Base-by-base conservation (phyloP, 75 land plant species). In the Sequoia sempervirens region DNA sequence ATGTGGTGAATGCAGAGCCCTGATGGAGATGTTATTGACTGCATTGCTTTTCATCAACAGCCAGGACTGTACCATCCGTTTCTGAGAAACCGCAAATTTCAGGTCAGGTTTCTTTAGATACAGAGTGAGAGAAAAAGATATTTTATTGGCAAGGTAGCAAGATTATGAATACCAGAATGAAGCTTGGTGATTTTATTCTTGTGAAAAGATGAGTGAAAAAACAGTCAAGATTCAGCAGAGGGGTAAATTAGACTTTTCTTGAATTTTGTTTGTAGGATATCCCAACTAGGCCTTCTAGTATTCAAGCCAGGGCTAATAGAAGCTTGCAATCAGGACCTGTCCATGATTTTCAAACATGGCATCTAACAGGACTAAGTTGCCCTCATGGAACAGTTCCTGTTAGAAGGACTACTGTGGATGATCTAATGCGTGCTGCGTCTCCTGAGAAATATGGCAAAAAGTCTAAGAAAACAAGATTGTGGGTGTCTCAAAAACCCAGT, bases 1-100 rank as follows among this genome's bases (percentile, higher is more conserved):
- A 0, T 20, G n/a, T 61, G n/a, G 66, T 61, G 66, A 13, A 4
- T 34, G 28, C 85, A 96, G 98, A 96, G 98, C 87, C 88, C 90
- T 28, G 98, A 96, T 89, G 98, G 98, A 66, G 98, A 96, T 84
- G 79, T 88, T 70, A 95, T 96, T 50, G 98, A 96, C 83, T 96
- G 98, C 81, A 91, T 96, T 32, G 91, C 82, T 69, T 83, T 78
- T 50, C 84, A 84, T 73, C 88, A 91, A 47, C 98, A 96, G 83
- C 97, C 98, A n/a, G 99, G 98, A 52, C 87, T 96, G 12, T 91
- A 95, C 83, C 97, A 96, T 81, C 97, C 97, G 26, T 92, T 94
- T 61, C 88, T 96, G 2, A 93, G 89, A 68, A 87, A 90, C 79
- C 97, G 95, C 92, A 91, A 94, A 84, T 89, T 96, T 45, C 92